Evolutionary conservation across 2,329 filamentous ascomycete species (phyloP).

Genomic region (Diaporthe sp.): DNA sequence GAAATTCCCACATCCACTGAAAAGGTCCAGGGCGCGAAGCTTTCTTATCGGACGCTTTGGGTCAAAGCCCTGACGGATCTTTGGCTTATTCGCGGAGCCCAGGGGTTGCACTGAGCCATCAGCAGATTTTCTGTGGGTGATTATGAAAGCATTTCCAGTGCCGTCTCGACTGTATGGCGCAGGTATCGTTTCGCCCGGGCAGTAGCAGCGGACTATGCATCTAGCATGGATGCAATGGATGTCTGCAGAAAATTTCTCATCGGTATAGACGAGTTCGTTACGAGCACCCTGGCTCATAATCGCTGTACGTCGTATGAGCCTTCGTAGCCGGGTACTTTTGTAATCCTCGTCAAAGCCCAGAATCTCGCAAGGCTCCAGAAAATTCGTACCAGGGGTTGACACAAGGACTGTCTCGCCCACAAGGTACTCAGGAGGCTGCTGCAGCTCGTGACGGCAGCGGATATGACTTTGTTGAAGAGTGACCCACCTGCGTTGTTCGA

Average conservation of each 20-base stretch:
- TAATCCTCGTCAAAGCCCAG: slow-evolving; percentile 50
- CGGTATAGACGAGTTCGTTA: slow-evolving; percentile 74
- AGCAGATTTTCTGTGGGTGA: slow-evolving; percentile 60
- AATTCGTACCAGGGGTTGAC: slow-evolving; percentile 47
- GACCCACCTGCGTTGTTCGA: slow-evolving; percentile 72
- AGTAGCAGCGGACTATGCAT: slow-evolving; percentile 74
- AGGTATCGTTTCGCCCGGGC: slow-evolving; percentile 60
- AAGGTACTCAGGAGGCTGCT: slow-evolving; percentile 51
- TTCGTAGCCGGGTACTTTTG: slow-evolving; percentile 61
- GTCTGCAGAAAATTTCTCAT: slow-evolving; percentile 57
- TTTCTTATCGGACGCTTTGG: slow-evolving; percentile 53
- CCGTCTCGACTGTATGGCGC: slow-evolving; percentile 77
- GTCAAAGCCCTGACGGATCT: slow-evolving; percentile 67
- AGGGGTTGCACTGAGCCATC: slow-evolving; percentile 41
- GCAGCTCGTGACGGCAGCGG: slow-evolving; percentile 60
- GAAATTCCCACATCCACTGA: slow-evolving; percentile 84
- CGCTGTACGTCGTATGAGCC: slow-evolving; percentile 63
- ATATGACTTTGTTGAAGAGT: slow-evolving; percentile 70
- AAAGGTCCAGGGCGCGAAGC: slow-evolving; percentile 78
- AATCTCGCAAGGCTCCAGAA: slow-evolving; percentile 75
- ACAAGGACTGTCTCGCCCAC: slow-evolving; percentile 74
- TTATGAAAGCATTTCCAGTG: slow-evolving; percentile 75
- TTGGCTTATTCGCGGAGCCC: not conserved
- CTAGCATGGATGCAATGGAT: slow-evolving; percentile 61
- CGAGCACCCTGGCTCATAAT: slow-evolving; percentile 56